Conservation (phyloP, 768 basidiomycete species). For the Harrya chromipes region DNA sequence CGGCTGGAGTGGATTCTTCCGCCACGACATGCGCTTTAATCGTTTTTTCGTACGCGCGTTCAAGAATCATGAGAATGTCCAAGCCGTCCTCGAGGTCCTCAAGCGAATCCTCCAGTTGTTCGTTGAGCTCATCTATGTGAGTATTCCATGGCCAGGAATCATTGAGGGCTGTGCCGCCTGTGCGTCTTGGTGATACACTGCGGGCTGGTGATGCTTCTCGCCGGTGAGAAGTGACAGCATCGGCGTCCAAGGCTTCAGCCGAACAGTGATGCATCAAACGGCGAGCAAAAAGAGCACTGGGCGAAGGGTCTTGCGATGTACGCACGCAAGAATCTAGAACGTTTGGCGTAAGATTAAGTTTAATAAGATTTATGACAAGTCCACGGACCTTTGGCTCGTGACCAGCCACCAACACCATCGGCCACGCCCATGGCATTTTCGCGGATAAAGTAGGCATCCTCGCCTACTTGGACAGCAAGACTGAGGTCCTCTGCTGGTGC, state of each 20-base stretch:
- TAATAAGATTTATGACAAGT: conserved; percentile 10
- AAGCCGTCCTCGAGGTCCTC: conserved; percentile 68
- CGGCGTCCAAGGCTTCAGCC: conserved; percentile 41
- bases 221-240: conserved; percentile 5
- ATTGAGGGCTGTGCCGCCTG: conserved; percentile 29
- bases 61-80: conserved; percentile 65
- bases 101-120: conserved; percentile 42
- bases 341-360: conserved; percentile 6
- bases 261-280: conserved; percentile 86
- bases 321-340: conserved; percentile 20
- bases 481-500: conserved; percentile 33
- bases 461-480: conserved; percentile 79
- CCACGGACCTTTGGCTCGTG: conserved; percentile 40
- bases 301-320: conserved; percentile 38
- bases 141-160: conserved; percentile 29
- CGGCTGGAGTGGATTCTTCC: conserved; percentile 17
- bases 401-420: conserved; percentile 95
- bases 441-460: conserved; percentile 85
- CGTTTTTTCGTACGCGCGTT: conserved; percentile 66
- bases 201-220: conserved; percentile 37
- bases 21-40: conserved; percentile 55
- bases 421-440: conserved; percentile 91
- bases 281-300: conserved; percentile 63
- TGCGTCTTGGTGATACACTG: conserved; percentile 43
- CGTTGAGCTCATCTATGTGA: conserved; percentile 42